Percentiles rank a stretch among this genome's conserved stretches.
Conservation (phyloP, 2,329 filamentous ascomycete species). For the Ceratocystis cubensis region DNA sequence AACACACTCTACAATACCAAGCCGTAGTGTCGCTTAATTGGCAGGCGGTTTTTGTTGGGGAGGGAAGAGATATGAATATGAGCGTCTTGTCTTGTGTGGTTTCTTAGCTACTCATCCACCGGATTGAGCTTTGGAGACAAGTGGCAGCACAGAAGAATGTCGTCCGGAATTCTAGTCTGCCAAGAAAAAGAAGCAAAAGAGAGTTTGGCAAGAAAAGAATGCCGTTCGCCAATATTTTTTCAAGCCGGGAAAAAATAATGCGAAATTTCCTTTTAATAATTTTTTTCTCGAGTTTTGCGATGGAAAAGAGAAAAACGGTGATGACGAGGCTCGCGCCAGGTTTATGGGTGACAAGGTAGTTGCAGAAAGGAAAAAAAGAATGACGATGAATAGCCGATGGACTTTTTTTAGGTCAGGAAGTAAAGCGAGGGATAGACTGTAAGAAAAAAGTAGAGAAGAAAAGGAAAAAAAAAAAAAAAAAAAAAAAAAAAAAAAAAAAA, state of each 20-base stretch:
- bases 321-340: constrained; percentile 19
- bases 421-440: constrained; percentile 7
- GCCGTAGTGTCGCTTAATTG: no score
- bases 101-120: background rate
- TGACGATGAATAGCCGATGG: constrained; percentile 6
- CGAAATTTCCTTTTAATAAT: background rate
- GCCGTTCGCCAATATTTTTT: background rate
- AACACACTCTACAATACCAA: no score
- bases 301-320: background rate
- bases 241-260: background rate
- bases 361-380: constrained; percentile 8
- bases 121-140: background rate
- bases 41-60: background rate
- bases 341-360: constrained; percentile 7
- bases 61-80: background rate
- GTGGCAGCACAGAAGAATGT: constrained; percentile 3
- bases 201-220: background rate
- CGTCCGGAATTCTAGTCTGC: background rate
- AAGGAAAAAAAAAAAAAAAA: background rate
- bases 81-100: background rate
- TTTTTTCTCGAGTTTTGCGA: background rate
- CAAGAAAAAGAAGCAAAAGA: background rate
- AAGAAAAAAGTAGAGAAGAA: background rate
- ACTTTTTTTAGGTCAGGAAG: background rate
- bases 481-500: constrained; percentile 2